Conservation (phyloP, 2,329 filamentous ascomycete genomes). For the Penicillium hordei region DNA sequence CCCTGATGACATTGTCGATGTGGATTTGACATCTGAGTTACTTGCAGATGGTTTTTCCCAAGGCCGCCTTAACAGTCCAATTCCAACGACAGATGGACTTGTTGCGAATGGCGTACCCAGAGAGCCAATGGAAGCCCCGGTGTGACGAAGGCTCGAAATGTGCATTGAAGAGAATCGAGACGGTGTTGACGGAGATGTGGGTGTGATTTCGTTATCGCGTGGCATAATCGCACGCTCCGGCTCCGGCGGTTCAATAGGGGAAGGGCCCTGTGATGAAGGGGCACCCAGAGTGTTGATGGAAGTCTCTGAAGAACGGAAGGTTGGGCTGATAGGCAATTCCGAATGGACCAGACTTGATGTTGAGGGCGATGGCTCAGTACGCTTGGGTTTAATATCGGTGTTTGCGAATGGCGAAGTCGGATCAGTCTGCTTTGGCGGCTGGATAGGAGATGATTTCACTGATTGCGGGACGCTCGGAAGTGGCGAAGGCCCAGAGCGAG, state of each 20-base stretch:
- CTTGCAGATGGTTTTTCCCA: slow-evolving; percentile 2
- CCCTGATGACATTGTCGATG: not conserved
- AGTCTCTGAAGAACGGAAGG: not conserved
- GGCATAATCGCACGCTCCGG: not conserved
- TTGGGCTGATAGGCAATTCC: slow-evolving; percentile 16
- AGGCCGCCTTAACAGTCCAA: slow-evolving; percentile 1
- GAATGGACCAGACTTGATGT: slow-evolving; percentile 12
- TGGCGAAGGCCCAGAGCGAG: not conserved
- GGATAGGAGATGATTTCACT: not conserved
- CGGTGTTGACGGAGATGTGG: not conserved
- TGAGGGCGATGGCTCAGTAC: slow-evolving; percentile 2
- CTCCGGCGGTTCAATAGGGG: not conserved
- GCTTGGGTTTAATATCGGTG: not conserved
- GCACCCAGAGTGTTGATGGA: not conserved
- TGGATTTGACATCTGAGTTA: not conserved
- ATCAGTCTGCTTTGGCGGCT: not conserved
- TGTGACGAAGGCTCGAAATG: not conserved
- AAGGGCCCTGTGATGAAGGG: not conserved
- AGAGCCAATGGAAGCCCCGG: not conserved
- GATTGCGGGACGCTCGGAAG: not conserved
- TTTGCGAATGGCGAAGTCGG: not conserved
- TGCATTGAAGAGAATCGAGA: slow-evolving; percentile 2
- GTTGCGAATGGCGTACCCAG: not conserved
- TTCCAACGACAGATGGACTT: slow-evolving; percentile 1
- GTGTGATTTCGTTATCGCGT: not conserved